Evolutionary conservation across 2,329 filamentous ascomycete species (phyloP).

Genomic region (Claviceps humidiphila): DNA sequence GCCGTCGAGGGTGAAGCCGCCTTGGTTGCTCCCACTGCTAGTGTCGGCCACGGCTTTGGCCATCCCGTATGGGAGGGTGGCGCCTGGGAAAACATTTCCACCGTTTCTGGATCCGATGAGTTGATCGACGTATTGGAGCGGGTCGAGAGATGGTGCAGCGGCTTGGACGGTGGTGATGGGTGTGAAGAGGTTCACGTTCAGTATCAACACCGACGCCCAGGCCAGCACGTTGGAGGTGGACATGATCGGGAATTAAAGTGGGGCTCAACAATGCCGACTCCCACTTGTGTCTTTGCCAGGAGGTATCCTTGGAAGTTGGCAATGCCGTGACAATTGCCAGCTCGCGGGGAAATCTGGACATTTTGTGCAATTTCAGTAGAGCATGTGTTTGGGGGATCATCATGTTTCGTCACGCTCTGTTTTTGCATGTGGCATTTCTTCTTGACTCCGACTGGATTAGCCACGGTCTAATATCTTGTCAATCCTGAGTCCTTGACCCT

Average conservation of each 20-base stretch:
- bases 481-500: no score
- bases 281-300: no score
- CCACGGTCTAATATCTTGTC: no score
- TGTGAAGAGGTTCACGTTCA: neutral
- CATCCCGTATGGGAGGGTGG: slow-evolving; percentile 33
- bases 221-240: neutral
- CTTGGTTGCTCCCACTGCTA: slow-evolving; percentile 34
- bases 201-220: neutral
- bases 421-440: no score
- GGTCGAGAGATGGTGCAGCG: slow-evolving; percentile 5
- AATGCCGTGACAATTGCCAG: neutral
- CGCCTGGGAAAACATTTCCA: slow-evolving; percentile 32
- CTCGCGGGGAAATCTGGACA: neutral
- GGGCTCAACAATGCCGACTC: neutral
- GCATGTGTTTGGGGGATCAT: no score
- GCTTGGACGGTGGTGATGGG: neutral
- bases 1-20: slow-evolving; percentile 41
- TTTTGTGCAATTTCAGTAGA: no score
- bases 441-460: no score
- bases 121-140: slow-evolving; percentile 20
- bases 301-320: no score
- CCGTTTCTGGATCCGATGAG: slow-evolving; percentile 21
- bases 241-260: neutral
- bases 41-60: slow-evolving; percentile 43
- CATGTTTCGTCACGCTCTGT: no score